Evolutionary conservation across 2,329 filamentous ascomycete species (phyloP), one percentile per base, ranked within the genome.

Genomic region (Penicillium paneum): DNA sequence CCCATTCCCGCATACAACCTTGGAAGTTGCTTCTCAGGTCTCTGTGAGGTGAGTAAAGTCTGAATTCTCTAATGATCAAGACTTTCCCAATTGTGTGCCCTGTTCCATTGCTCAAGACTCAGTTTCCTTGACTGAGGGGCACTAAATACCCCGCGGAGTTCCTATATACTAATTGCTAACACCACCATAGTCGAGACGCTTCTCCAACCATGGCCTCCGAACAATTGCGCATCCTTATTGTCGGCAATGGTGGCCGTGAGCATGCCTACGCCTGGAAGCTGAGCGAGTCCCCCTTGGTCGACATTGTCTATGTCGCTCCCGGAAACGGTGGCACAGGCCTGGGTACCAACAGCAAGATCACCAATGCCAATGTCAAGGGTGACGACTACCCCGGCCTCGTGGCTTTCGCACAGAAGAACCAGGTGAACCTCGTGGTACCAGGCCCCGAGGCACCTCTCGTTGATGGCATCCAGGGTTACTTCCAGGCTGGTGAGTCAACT

Each of bases 231-330:
- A 81, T 97, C 64, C 86, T 97, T 60, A 85, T 97, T 60, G 86
- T 97, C 62, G 93, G 94, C 68, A 96, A 93, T 71, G 94, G 94
- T 63, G 94, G 93, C 65, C 87, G 94, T 67, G 94, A 99, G 77
- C 91, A 97, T 76, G 90, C 92, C 43, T 83, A 97, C 59, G 91
- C 92, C 39, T 97, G 92, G 92, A 97, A 95, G 77, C 80, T 97
- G 59, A 85, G 87, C 68, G 88, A 96, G 73, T 96, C 91, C 15
- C 80, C 86, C 39, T 81, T 82, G 42, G 90, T 96, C 57, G 85
- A 90, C 66, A 82, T 85, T 64, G 93, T 97, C 54, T 78, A 75
- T 60, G 79, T 84, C 54, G 81, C 81, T 52, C 83, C 83, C 56
- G 93, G 93, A 58, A 97, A 97, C 74, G 93, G 93, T 63, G 94